Conservation (phyloP, 441 rosid genomes). For the Flueggea neowawraea region DNA sequence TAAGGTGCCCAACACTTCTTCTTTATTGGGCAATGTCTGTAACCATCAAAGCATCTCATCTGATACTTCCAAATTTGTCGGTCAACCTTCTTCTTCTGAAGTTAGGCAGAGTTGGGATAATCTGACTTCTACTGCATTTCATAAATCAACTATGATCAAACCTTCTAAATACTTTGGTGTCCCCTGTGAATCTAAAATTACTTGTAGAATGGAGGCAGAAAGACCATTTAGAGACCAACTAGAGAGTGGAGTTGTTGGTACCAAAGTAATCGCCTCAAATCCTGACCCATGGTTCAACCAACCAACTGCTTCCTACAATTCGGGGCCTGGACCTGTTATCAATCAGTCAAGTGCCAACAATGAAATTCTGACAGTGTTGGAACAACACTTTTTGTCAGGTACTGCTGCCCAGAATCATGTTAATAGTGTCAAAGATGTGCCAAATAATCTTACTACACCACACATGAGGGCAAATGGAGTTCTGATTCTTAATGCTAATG, state of each 20-base stretch:
- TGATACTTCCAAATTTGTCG: conserved; percentile 30
- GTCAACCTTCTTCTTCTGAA: conserved; percentile 27
- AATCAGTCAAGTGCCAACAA: conserved; percentile 20
- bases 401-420: conserved; percentile 18
- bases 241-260: conserved; percentile 25
- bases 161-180: conserved; percentile 18
- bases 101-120: conserved; percentile 30
- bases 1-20: conserved; percentile 28
- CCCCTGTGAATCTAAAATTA: conserved; percentile 15
- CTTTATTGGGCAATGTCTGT: conserved; percentile 25
- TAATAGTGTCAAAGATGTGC: conserved; percentile 10
- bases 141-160: conserved; percentile 14
- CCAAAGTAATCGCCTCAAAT: conserved; percentile 39
- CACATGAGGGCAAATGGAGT: conserved; percentile 17
- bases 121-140: conserved; percentile 20
- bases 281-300: conserved; percentile 44
- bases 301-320: conserved; percentile 34
- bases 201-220: conserved; percentile 17
- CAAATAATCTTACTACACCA: conserved; percentile 13
- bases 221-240: conserved; percentile 21
- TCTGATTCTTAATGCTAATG: conserved; percentile 14
- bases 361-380: conserved; percentile 30
- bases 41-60: conserved; percentile 40
- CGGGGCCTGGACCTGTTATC: conserved; percentile 19
- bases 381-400: conserved; percentile 35